Conservation (phyloP, 768 basidiomycete species). For the Naganishia vishniacii region DNA sequence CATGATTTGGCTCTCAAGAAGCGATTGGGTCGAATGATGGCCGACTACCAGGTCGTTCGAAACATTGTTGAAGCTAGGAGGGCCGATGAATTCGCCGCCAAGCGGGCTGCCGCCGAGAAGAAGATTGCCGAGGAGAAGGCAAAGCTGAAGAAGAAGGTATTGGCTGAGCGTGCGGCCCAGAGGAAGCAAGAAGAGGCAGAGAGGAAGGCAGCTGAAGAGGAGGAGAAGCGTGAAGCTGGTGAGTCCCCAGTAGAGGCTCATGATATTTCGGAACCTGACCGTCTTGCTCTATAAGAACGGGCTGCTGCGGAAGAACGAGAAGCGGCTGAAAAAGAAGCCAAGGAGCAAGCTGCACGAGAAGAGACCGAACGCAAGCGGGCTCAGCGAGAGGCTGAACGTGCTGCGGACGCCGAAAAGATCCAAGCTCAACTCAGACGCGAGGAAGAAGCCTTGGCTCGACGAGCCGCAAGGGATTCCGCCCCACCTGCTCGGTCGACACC, state of each 20-base stretch:
- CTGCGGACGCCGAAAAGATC: slow-evolving; percentile 35
- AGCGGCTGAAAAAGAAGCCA: slow-evolving; percentile 60
- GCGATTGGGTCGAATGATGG: slow-evolving; percentile 65
- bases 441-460: slow-evolving; percentile 49
- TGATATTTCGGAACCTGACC: too few species aligned
- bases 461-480: slow-evolving; percentile 26
- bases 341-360: slow-evolving; percentile 57
- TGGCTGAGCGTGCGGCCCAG: slow-evolving; percentile 62
- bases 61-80: slow-evolving; percentile 58
- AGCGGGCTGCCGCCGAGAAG: slow-evolving; percentile 56
- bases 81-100: slow-evolving; percentile 62
- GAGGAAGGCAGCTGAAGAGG: slow-evolving; percentile 43
- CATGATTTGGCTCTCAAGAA: slow-evolving; percentile 69
- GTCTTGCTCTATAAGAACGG: slow-evolving; percentile 20
- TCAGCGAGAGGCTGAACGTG: slow-evolving; percentile 55
- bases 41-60: slow-evolving; percentile 60
- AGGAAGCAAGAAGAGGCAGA: slow-evolving; percentile 51
- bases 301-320: slow-evolving; percentile 29
- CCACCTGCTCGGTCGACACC: slow-evolving; percentile 31
- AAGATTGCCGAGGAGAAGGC: slow-evolving; percentile 82
- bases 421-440: slow-evolving; percentile 48
- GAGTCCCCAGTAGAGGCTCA: slow-evolving; percentile 38
- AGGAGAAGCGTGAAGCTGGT: slow-evolving; percentile 38
- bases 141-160: slow-evolving; percentile 58
- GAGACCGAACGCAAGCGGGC: slow-evolving; percentile 50